Base-by-base conservation (phyloP, 768 basidiomycete genomes). In the Suillus clintonianus region DNA sequence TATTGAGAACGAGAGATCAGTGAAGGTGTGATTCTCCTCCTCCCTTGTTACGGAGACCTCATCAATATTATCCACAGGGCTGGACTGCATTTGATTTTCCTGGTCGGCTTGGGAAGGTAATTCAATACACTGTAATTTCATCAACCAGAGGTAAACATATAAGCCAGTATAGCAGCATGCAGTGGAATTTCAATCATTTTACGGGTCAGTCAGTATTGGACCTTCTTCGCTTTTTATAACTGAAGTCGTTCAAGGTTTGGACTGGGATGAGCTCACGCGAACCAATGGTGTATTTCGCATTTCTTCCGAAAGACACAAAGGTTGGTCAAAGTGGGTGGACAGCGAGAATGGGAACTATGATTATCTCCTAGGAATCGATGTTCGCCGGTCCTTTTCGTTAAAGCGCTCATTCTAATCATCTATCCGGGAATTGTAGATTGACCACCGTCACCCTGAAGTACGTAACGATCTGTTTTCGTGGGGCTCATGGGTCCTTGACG, bases 41-140 rank as follows among this genome's bases (percentile, higher is more conserved):
- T 39, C 32, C 43, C 32, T 14, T 56, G 17, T n/a, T 14, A 15
- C 15, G 10, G 30, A 15, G 45, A 50, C 10, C n/a, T 59, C 22
- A 14, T 59, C 53, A 15, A 45, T 62, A 58, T 36, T 65, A 62
- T 62, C 63, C 15, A 9, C 53, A 93, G 92, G 90, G 84, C 1
- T 94, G 92, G 92, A 94, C 93, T n/a, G 86, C 81, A 0, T 98
- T 92, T 73, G 86, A 91, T 65, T 97, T 93, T 72, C 80, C 86
- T n/a, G 91, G 89, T 47, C 81, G 95, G 75, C 83, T 80, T 19
- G 84, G 85, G 42, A 89, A 92, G 79, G 92, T 92, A 71, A 42
- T 48, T 67, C 71, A 34, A n/a, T 60, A 41, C 11, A 60, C 67
- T 66, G 69, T 71, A 59, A 42, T 17, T 34, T 14, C 17, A n/a